A percentile compares a stretch with the other conserved stretches of the same genome.
phyloP scores from a whole-genome alignment of 2,329 filamentous ascomycete genomes.

The Penicillium sp. region DNA sequence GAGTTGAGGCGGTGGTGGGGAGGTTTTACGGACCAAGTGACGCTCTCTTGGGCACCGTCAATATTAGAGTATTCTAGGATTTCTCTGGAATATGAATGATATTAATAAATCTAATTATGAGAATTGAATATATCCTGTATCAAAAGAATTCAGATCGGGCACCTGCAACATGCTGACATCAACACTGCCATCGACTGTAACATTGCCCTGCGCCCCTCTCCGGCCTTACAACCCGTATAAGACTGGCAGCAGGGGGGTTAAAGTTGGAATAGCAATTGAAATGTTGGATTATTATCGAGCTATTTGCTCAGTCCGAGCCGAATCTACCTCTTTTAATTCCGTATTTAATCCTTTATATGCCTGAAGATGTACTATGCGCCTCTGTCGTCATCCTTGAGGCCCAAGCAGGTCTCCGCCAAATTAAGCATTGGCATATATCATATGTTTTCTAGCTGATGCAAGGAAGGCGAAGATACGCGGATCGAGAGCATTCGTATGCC shows the following conservation, averaged over 20 bases:
- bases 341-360: background rate
- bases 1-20: conserved; percentile 19
- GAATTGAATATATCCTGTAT: background rate
- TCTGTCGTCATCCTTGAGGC: conserved; percentile 9
- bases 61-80: background rate
- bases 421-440: conserved; percentile 1
- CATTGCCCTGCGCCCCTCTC: conserved; percentile 10
- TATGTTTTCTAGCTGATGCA: background rate
- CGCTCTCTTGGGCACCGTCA: background rate
- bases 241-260: background rate
- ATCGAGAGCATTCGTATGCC: background rate
- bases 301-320: background rate
- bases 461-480: too few species aligned
- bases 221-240: conserved; percentile 4
- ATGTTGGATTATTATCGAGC: background rate
- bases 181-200: conserved; percentile 19
- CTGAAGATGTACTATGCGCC: conserved; percentile 1
- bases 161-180: conserved; percentile 18
- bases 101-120: background rate
- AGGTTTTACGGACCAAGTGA: conserved; percentile 8
- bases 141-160: background rate
- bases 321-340: background rate
- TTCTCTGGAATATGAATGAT: background rate
- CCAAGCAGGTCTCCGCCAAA: background rate
- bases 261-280: background rate